A percentile compares a stretch with the other conserved stretches of the same genome.
phyloP scores from a whole-genome alignment of 148 eudicot genomes.

The Vaccinium corymbosum region DNA sequence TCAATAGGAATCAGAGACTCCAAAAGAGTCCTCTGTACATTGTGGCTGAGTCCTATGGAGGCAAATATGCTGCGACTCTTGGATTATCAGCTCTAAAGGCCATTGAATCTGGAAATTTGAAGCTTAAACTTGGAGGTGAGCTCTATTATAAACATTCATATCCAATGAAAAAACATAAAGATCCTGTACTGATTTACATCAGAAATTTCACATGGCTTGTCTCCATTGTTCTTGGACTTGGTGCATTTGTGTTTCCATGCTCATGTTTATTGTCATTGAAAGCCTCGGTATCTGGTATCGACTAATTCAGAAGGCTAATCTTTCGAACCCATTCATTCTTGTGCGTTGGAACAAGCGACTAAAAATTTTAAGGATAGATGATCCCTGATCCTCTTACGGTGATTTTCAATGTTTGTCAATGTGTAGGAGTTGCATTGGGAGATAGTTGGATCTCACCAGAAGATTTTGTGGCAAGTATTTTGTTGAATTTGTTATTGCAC shows the following conservation, averaged over 20 bases:
- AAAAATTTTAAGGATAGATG: not conserved
- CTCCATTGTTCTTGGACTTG: not conserved
- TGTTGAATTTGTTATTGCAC: not conserved
- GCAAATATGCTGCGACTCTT: slow-evolving; percentile 77
- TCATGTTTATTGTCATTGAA: not conserved
- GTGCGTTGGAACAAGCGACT: not conserved
- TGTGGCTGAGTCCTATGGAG: slow-evolving; percentile 97
- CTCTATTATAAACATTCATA: not conserved
- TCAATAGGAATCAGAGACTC: slow-evolving; percentile 40
- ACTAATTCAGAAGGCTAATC: not conserved
- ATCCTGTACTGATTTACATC: not conserved
- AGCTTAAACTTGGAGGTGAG: slow-evolving; percentile 77
- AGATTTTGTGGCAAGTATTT: slow-evolving; percentile 69
- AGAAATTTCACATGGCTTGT: not conserved
- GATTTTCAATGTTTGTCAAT: not conserved
- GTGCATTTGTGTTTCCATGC: not conserved
- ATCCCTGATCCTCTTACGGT: not conserved
- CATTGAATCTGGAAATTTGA: slow-evolving; percentile 56
- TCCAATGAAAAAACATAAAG: not conserved
- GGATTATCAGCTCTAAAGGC: slow-evolving; percentile 73
- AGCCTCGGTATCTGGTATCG: too few species aligned
- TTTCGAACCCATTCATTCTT: not conserved
- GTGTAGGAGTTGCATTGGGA: slow-evolving; percentile 74
- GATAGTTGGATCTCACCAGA: slow-evolving; percentile 91
- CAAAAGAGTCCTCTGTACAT: slow-evolving; percentile 67